Conservation (phyloP, 2,329 filamentous ascomycete genomes). For the Ophiostoma quercus region DNA sequence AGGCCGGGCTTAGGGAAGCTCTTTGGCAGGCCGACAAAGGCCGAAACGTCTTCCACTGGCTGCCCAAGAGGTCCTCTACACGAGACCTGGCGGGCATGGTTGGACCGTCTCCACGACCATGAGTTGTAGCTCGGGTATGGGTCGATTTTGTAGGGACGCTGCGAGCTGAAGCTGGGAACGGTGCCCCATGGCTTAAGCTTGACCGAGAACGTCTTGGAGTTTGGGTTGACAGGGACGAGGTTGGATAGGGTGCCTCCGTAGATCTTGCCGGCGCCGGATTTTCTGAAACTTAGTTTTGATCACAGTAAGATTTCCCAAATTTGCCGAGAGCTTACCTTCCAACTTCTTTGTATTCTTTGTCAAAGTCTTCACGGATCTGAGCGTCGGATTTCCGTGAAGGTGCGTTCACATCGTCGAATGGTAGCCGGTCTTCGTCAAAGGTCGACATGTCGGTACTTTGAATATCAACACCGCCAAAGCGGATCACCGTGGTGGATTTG, state of each 20-base stretch:
- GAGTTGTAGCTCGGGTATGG: constrained; percentile 69
- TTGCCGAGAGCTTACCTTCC: constrained; percentile 33
- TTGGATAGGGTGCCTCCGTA: constrained; percentile 52
- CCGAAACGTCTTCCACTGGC: constrained; percentile 55
- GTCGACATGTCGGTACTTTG: not conserved
- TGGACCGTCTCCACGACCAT: constrained; percentile 50
- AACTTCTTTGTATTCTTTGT: constrained; percentile 40
- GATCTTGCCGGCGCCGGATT: constrained; percentile 45
- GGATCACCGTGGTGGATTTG: constrained; percentile 1
- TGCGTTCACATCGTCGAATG: constrained; percentile 17
- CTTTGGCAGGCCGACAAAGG: constrained; percentile 57
- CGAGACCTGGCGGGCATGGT: constrained; percentile 53
- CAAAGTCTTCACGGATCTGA: constrained; percentile 31
- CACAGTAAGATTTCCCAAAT: not conserved
- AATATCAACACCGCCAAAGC: constrained; percentile 15
- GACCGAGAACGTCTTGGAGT: constrained; percentile 31
- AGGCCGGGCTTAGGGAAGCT: constrained; percentile 57
- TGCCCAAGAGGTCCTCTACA: constrained; percentile 62
- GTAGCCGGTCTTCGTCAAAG: constrained; percentile 19
- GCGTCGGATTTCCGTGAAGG: constrained; percentile 14
- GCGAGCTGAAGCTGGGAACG: constrained; percentile 38
- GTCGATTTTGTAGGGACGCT: constrained; percentile 55
- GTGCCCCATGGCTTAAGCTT: constrained; percentile 31
- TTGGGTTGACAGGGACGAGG: constrained; percentile 39
- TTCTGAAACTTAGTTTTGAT: not conserved